Base-by-base conservation (phyloP, 2,329 filamentous ascomycete genomes). In the Didymella segeticola region DNA sequence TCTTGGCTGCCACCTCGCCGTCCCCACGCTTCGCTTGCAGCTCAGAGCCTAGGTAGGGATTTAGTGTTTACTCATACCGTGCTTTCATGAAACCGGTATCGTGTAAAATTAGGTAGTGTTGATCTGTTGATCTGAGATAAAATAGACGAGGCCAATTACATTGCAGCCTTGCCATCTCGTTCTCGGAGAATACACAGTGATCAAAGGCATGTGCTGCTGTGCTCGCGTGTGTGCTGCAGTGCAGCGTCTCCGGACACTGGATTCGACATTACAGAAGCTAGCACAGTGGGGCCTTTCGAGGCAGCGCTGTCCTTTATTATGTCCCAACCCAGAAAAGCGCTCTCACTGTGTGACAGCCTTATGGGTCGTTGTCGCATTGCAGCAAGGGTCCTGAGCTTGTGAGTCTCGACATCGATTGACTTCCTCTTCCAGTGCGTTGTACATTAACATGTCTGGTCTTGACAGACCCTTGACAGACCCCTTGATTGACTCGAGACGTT, bases 11-110 rank as follows among this genome's bases (percentile, higher is more conserved):
- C 50, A 30, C 36, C 55, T 47, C 53, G 47, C 25, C 26, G 43
- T 56, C 57, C 53, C 56, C 56, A 57, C 49, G 56, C 52, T 25
- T 53, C 47, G 50, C 56, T 58, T 61, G 53, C 48, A 31, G 41
- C 26, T 26, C 19, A 31, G n/a, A n/a, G n/a, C n/a, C n/a, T n/a
- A n/a, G n/a, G 34, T 43, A 37, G 34, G 39, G 50, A 53, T 43
- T 26, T 43, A 43, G 34, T 22, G 20, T 43, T 43, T 27, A 37
- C 12, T 42, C 50, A 42, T 11, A 6, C 20, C 4, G 19, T 23
- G 12, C 30, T 26, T 42, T 42, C 36, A 23, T 20, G 8, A 30
- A 20, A 26, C n/a, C n/a, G 25, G 5, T 26, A 45, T 43, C 11
- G 20, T 36, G 43, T 26, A 26, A 27, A 17, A 10, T 29, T 17